These are phyloP conservation scores for Erythrophleum fordii DNA, from an alignment of 306 rosid species.

Conservation along the genomic window DNA sequence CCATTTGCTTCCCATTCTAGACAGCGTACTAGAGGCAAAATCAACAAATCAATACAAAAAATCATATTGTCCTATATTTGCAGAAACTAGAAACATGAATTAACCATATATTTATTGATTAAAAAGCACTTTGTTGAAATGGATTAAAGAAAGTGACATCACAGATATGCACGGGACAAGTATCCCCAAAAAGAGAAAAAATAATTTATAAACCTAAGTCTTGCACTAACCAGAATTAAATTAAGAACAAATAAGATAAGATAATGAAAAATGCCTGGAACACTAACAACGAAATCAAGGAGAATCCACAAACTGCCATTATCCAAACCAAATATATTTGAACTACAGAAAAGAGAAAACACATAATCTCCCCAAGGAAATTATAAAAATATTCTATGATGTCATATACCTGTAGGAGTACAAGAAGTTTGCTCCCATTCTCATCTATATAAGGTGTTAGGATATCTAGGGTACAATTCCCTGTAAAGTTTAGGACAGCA, in stretches of 20 bases:
- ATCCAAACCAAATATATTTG: neutral
- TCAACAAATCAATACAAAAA: too few species aligned
- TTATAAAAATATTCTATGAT: neutral
- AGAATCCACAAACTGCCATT: neutral
- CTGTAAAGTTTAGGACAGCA: slow-evolving; percentile 69
- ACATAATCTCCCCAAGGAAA: neutral
- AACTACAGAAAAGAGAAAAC: neutral
- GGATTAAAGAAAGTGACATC: too few species aligned
- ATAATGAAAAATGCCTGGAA: neutral
- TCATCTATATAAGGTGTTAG: slow-evolving; percentile 67
- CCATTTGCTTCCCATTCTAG: slow-evolving; percentile 3
- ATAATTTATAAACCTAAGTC: neutral
- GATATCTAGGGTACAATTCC: slow-evolving; percentile 66
- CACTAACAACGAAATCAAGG: neutral
- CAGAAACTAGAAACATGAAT: neutral
- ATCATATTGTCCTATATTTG: neutral
- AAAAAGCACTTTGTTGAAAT: neutral
- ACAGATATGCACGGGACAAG: neutral
- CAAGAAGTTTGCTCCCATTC: slow-evolving; percentile 66
- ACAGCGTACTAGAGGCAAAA: neutral
- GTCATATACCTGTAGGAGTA: slow-evolving; percentile 59
- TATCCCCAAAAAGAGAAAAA: too few species aligned
- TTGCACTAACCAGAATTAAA: neutral
- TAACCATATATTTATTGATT: neutral
- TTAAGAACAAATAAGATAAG: neutral